phyloP scores from a whole-genome alignment of 1,139 yeast genomes.

The Candida freyschussii region DNA sequence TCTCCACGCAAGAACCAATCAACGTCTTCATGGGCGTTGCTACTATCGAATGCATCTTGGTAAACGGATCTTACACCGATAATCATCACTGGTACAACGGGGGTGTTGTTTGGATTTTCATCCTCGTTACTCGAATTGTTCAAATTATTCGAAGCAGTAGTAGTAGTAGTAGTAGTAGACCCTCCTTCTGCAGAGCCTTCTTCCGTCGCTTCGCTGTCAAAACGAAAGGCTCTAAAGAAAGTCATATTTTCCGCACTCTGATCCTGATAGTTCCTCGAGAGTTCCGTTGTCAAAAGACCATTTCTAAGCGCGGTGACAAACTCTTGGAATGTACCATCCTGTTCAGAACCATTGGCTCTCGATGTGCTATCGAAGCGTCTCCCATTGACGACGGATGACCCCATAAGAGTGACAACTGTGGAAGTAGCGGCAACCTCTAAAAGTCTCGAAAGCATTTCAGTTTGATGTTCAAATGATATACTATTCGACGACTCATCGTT shows the following conservation, averaged over 20 bases:
- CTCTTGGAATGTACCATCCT: slow-evolving; percentile 34
- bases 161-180: slow-evolving; percentile 5
- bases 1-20: slow-evolving; percentile 13
- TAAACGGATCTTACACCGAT: slow-evolving; percentile 49
- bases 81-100: slow-evolving; percentile 47
- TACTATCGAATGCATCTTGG: slow-evolving; percentile 9
- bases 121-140: slow-evolving; percentile 2
- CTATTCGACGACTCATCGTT: too few relatives aligned
- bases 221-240: slow-evolving; percentile 52
- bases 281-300: slow-evolving; percentile 36
- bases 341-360: slow-evolving; percentile 1
- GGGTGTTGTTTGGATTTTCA: slow-evolving; percentile 12
- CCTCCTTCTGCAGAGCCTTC: neutral
- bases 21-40: slow-evolving; percentile 9
- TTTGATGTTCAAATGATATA: slow-evolving; percentile 29
- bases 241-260: slow-evolving; percentile 26
- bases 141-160: slow-evolving; percentile 1
- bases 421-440: slow-evolving; percentile 44
- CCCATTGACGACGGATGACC: slow-evolving; percentile 23
- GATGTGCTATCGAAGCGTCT: slow-evolving; percentile 27
- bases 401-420: slow-evolving; percentile 39
- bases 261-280: slow-evolving; percentile 20
- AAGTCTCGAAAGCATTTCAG: slow-evolving; percentile 39
- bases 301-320: slow-evolving; percentile 36
- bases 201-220: slow-evolving; percentile 27